phyloP scores from a whole-genome alignment of 169 alveolate genomes.

The Besnoitia besnoiti region DNA sequence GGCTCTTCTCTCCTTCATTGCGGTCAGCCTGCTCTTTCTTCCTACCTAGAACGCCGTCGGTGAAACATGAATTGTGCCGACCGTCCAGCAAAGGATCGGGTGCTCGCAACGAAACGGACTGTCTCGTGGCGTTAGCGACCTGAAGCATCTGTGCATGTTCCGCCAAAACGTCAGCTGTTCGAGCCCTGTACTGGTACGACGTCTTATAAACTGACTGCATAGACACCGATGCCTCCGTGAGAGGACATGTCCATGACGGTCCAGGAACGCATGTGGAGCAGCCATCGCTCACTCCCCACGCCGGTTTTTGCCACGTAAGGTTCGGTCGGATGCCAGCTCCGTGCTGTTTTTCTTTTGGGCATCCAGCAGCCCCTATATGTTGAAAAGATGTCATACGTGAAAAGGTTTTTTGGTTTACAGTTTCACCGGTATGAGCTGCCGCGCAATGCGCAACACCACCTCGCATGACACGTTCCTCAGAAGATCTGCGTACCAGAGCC shows the following conservation, averaged over 20 bases:
- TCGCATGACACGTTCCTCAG: too few relatives aligned
- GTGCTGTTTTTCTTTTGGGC: background rate
- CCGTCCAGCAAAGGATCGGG: too few relatives aligned
- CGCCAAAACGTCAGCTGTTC: background rate
- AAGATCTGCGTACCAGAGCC: too few relatives aligned
- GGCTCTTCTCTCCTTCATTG: too few relatives aligned
- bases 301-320: background rate
- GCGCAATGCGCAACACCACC: too few relatives aligned
- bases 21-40: too few relatives aligned
- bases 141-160: background rate
- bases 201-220: background rate
- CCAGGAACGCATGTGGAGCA: background rate
- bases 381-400: background rate
- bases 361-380: too few relatives aligned
- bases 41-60: too few relatives aligned
- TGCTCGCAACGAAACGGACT: too few relatives aligned
- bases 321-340: background rate
- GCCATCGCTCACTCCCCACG: slow-evolving; percentile 31
- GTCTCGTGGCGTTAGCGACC: background rate
- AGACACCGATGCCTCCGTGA: background rate
- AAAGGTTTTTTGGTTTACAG: background rate
- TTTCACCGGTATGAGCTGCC: background rate
- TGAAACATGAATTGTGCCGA: too few relatives aligned
- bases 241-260: background rate
- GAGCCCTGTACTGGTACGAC: background rate